Conservation (phyloP, 2,329 filamentous ascomycete species). For the Curvularia spicifera region DNA sequence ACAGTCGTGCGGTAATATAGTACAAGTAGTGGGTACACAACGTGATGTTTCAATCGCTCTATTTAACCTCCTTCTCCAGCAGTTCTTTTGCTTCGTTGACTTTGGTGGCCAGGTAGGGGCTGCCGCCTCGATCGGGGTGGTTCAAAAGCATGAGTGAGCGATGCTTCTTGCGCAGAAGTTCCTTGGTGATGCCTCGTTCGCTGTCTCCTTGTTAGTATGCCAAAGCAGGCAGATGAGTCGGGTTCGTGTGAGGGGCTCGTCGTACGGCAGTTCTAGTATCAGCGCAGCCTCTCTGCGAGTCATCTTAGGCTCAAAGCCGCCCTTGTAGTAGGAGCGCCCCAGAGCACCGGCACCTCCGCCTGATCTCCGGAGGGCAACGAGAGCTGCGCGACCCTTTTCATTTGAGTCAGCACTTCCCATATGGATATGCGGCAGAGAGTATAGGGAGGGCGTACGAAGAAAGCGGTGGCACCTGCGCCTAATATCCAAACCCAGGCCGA, state of each 20-base stretch:
- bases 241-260: slow-evolving; percentile 45
- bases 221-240: not conserved
- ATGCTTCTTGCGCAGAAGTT: slow-evolving; percentile 94
- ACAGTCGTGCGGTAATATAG: slow-evolving; percentile 28
- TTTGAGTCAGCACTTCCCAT: slow-evolving; percentile 15
- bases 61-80: slow-evolving; percentile 72
- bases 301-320: slow-evolving; percentile 97
- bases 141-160: slow-evolving; percentile 95
- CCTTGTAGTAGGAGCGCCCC: slow-evolving; percentile 95
- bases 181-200: slow-evolving; percentile 85
- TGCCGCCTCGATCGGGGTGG: slow-evolving; percentile 96
- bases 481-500: slow-evolving; percentile 65
- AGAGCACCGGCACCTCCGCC: slow-evolving; percentile 72
- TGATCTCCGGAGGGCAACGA: slow-evolving; percentile 85
- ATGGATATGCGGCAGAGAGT: not conserved
- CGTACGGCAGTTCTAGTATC: slow-evolving; percentile 85
- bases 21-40: slow-evolving; percentile 30
- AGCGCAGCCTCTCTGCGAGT: slow-evolving; percentile 87
- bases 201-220: slow-evolving; percentile 54
- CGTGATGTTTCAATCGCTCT: slow-evolving; percentile 5
- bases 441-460: slow-evolving; percentile 59
- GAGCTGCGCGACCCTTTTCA: slow-evolving; percentile 82
- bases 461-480: slow-evolving; percentile 69
- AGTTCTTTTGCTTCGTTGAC: slow-evolving; percentile 99
- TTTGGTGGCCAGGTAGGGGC: slow-evolving; percentile 95